A percentile compares a stretch with the other conserved stretches of the same genome.
Evolutionary conservation across 1,284 basidiomycete genomes (phyloP).

Genomic region (Pseudozyma flocculosa): DNA sequence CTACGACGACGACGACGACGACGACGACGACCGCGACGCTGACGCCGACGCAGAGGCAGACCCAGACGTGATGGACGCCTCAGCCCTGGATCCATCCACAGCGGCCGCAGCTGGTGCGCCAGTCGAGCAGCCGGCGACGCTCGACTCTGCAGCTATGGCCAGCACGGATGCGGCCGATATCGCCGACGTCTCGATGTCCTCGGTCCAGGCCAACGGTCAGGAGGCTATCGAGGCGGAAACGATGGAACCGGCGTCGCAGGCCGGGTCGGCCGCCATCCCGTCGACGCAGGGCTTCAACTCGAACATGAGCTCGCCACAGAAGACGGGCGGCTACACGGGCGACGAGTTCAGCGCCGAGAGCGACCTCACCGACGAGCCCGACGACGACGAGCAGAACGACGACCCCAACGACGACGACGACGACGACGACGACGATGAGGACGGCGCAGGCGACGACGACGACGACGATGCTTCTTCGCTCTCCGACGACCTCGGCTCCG

Average conservation of each 20-base stretch:
- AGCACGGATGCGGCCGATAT: too few species aligned
- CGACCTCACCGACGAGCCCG: slow-evolving; percentile 38
- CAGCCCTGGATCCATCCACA: slow-evolving; percentile 15
- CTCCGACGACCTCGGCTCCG: slow-evolving; percentile 1
- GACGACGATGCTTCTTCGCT: slow-evolving; percentile 3
- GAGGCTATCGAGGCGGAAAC: not conserved
- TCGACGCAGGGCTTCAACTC: slow-evolving; percentile 21
- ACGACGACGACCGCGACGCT: slow-evolving; percentile 8
- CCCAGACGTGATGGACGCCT: slow-evolving; percentile 21
- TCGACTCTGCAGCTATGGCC: too few species aligned
- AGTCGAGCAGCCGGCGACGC: slow-evolving; percentile 10
- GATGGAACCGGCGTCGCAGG: not conserved
- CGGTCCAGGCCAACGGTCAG: slow-evolving; percentile 1
- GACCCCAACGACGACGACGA: slow-evolving; percentile 27
- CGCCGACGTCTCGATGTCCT: slow-evolving; percentile 1
- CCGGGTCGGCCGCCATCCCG: slow-evolving; percentile 4
- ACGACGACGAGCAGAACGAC: slow-evolving; percentile 23
- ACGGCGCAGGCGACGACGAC: slow-evolving; percentile 26
- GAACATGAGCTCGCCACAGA: slow-evolving; percentile 35
- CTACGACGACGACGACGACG: slow-evolving; percentile 40
- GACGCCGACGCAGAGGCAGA: slow-evolving; percentile 9
- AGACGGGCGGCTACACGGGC: slow-evolving; percentile 32
- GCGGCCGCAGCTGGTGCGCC: slow-evolving; percentile 5
- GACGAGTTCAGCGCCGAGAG: slow-evolving; percentile 49
- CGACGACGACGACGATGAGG: slow-evolving; percentile 30